A percentile compares a stretch with the other conserved stretches of the same genome.
Conservation (phyloP, 2,329 filamentous ascomycete genomes). For the Penicillium sp. region DNA sequence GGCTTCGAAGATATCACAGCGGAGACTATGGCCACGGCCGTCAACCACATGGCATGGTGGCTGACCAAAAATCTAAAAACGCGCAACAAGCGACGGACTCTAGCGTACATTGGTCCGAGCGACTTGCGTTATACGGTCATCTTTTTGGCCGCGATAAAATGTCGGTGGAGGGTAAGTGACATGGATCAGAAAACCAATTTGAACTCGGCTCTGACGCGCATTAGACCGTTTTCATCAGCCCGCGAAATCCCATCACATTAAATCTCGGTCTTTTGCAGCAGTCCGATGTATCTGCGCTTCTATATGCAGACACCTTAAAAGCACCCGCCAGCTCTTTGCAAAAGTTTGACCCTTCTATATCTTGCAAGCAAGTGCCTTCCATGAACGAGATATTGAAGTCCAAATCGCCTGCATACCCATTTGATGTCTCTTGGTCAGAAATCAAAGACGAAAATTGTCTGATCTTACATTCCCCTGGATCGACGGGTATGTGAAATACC, state of each 20-base stretch:
- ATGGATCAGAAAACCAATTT: not conserved
- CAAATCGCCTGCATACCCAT: slow-evolving; percentile 3
- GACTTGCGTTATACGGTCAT: slow-evolving; percentile 14
- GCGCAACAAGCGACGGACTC: slow-evolving; percentile 2
- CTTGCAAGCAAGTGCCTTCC: slow-evolving; percentile 13
- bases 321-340: slow-evolving; percentile 8
- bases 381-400: slow-evolving; percentile 9
- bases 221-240: slow-evolving; percentile 13
- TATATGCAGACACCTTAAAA: slow-evolving; percentile 9
- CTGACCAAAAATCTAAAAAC: slow-evolving; percentile 7
- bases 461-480: slow-evolving; percentile 13
- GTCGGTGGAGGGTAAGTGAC: slow-evolving; percentile 12
- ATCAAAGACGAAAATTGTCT: slow-evolving; percentile 11
- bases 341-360: slow-evolving; percentile 14
- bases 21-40: slow-evolving; percentile 8
- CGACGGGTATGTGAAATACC: slow-evolving; percentile 6
- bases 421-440: slow-evolving; percentile 5
- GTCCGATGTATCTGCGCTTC: slow-evolving; percentile 9
- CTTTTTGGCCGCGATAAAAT: slow-evolving; percentile 14
- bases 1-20: slow-evolving; percentile 14
- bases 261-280: slow-evolving; percentile 15
- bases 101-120: slow-evolving; percentile 12
- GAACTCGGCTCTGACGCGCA: not conserved
- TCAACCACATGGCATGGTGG: slow-evolving; percentile 16
- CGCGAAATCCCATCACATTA: slow-evolving; percentile 9